Evolutionary conservation across 2,329 filamentous ascomycete species (phyloP), one percentile per base, ranked within the genome.

Genomic region (Trichoderma koningiopsis): DNA sequence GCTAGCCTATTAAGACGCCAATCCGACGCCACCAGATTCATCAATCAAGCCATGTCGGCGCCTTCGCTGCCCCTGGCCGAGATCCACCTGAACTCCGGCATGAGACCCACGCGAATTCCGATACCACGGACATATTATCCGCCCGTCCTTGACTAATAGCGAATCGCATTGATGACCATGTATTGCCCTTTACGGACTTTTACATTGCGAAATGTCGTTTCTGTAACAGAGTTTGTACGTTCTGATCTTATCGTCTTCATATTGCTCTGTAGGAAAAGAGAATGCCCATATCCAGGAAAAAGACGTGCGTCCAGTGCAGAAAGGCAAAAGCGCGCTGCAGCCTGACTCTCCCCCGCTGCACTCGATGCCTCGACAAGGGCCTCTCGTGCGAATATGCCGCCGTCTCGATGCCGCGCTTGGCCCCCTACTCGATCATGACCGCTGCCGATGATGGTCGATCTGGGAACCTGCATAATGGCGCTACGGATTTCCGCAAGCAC

Each of bases 211-310:
- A n/a, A 8, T 7, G 0, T n/a, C 19, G 3, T n/a, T 19, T 43
- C 40, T n/a, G 5, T 2, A 19, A 16, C 5, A 8, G 37, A 19
- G 14, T 19, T 8, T 6, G 16, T 10, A 43, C 5, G 10, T 19
- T n/a, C 7, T n/a, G 33, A 13, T 52, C n/a, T n/a, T 16, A n/a
- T 4, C 16, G 4, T 35, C 7, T 4, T 37, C 14, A 8, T 43
- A n/a, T 43, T n/a, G 2, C n/a, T 14, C 19, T n/a, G 40, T 43
- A 43, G 7, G n/a, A 40, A n/a, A 33, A 33, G 11, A 59, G 24
- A 2, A 73, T 73, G 71, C 72, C 71, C 2, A 35, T 73, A 22
- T 70, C 71, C 10, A 62, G 72, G 11, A 70, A 71, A 31, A 73
- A 70, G 49, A 68, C 72, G n/a, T 73, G 72, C 31, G 55, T 52